Conservation (phyloP, 495 filamentous ascomycete species). For the Aspergillus sclerotiicarbonarius region DNA sequence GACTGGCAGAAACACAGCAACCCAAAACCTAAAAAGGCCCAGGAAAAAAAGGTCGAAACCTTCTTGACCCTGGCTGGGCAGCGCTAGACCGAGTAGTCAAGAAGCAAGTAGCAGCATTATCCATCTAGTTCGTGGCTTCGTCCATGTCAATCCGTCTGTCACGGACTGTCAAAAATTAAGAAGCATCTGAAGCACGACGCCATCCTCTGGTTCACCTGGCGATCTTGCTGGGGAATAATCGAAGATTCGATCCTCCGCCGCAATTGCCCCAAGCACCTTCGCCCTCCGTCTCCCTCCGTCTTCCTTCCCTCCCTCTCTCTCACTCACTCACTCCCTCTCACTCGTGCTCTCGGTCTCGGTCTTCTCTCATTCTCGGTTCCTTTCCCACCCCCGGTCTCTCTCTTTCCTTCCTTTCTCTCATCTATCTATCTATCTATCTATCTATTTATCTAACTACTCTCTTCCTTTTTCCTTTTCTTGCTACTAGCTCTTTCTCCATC, state of each 20-base stretch:
- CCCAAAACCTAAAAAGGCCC: constrained; percentile 6
- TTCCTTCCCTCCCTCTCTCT: constrained; percentile 7
- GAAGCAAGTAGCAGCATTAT: not conserved
- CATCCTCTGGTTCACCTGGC: not conserved
- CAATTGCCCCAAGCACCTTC: no score
- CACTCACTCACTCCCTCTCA: constrained; percentile 5
- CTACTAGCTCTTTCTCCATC: not conserved
- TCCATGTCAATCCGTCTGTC: not conserved
- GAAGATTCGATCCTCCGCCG: not conserved
- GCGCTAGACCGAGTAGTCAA: not conserved
- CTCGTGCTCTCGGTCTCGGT: constrained; percentile 4
- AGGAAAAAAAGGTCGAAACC: not conserved
- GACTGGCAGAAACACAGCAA: constrained; percentile 19
- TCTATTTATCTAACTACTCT: not conserved
- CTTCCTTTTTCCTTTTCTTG: constrained; percentile 1
- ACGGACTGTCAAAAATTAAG: not conserved
- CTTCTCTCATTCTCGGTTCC: not conserved
- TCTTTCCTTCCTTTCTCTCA: not conserved
- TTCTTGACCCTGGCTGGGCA: not conserved
- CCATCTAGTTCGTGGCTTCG: not conserved
- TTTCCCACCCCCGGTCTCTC: constrained; percentile 9
- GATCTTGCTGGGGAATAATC: not conserved
- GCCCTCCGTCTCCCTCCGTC: not conserved
- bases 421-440: not conserved
- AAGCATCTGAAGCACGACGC: no score